A percentile compares a stretch with the other conserved stretches of the same genome.
Evolutionary conservation across 306 rosid species (phyloP).

Genomic region (Vicia faba): DNA sequence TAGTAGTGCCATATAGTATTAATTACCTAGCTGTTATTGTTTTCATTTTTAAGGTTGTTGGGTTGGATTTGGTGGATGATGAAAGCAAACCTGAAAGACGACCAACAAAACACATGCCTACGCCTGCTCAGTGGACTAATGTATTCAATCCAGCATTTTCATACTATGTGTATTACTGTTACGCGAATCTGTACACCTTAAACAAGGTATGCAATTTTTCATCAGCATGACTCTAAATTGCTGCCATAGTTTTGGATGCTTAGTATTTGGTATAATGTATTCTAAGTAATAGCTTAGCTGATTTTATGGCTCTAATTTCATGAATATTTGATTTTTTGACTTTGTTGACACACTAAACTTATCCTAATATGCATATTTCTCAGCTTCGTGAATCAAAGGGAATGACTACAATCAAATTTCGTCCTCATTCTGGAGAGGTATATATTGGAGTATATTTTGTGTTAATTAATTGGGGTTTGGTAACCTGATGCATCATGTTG

Average conservation of each 20-base stretch:
- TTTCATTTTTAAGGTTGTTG: conserved; percentile 71
- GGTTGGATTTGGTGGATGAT: conserved; percentile 95
- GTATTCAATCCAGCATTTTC: conserved; percentile 96
- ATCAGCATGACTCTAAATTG: conserved; percentile 1
- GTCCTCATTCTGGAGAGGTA: conserved; percentile 99
- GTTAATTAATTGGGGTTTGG: conserved; percentile 19
- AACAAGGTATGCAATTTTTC: conserved; percentile 70
- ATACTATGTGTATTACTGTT: conserved; percentile 91
- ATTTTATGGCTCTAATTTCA: conserved; percentile 23
- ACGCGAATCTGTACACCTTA: conserved; percentile 88
- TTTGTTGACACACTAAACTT: conserved; percentile 33
- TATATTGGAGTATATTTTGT: conserved; percentile 25
- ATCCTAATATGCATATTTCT: conserved; percentile 39
- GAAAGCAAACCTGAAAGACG: conserved; percentile 97
- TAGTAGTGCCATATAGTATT: background rate
- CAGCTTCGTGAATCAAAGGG: conserved; percentile 99
- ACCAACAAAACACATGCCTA: conserved; percentile 99
- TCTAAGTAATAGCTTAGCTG: conserved; percentile 6
- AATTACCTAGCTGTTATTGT: conserved; percentile 9
- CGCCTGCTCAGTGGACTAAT: conserved; percentile 95
- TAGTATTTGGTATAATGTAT: background rate
- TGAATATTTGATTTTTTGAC: conserved; percentile 7
- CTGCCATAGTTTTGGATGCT: conserved; percentile 7
- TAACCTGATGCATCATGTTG: conserved; percentile 35
- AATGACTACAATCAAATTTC: conserved; percentile 92